Evolutionary conservation across 306 rosid genomes (phyloP).

Genomic region (Cucurbita ficifolia): DNA sequence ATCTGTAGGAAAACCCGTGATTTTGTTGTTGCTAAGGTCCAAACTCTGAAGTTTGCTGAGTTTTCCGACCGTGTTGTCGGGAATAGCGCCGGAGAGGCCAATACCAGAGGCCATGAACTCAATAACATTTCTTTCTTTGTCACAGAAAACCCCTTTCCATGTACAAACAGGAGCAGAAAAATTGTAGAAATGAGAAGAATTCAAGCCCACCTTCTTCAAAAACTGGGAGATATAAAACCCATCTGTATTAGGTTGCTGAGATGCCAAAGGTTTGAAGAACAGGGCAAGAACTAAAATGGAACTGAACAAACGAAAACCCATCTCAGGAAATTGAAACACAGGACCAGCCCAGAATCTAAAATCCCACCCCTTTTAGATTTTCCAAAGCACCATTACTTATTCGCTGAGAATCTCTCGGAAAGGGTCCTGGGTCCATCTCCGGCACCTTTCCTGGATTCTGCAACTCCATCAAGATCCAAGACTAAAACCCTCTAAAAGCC

Average conservation of each 20-base stretch:
- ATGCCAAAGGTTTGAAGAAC: constrained; percentile 50
- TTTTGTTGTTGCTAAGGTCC: constrained; percentile 78
- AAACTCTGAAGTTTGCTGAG: constrained; percentile 53
- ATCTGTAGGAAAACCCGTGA: constrained; percentile 67
- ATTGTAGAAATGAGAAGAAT: constrained; percentile 32
- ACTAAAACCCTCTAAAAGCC: background rate
- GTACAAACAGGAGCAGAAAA: constrained; percentile 61
- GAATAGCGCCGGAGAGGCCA: constrained; percentile 58
- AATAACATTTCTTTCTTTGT: constrained; percentile 30
- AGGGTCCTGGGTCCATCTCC: constrained; percentile 17
- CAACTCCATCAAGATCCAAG: constrained; percentile 14
- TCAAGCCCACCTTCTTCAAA: constrained; percentile 33
- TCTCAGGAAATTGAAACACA: constrained; percentile 9
- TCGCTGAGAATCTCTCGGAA: constrained; percentile 18
- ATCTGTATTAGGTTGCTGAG: constrained; percentile 80
- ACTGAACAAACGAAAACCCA: constrained; percentile 58
- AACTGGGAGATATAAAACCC: constrained; percentile 58
- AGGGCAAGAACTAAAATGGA: constrained; percentile 45
- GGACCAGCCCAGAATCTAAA: constrained; percentile 9
- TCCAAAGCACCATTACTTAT: constrained; percentile 12
- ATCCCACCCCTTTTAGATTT: constrained; percentile 8
- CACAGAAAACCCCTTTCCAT: constrained; percentile 69
- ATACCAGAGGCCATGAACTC: constrained; percentile 37
- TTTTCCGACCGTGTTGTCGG: constrained; percentile 75
- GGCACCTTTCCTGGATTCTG: constrained; percentile 15